These are phyloP conservation scores for Wickerhamiella domercqiae DNA, from an alignment of 805 yeast species.

Conservation along the genomic window DNA sequence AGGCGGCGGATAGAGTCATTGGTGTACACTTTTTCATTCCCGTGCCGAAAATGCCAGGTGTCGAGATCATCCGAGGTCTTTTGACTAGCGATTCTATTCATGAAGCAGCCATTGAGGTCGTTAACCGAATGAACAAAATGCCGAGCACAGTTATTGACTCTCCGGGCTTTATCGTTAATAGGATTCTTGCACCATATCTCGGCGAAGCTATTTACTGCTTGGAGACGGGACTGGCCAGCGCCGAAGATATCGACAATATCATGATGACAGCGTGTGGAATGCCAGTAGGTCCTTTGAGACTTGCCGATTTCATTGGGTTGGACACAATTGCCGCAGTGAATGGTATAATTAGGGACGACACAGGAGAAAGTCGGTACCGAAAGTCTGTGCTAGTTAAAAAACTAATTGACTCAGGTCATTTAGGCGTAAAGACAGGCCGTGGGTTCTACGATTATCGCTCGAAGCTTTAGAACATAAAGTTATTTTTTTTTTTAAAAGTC, in stretches of 20 bases:
- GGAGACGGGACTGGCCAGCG: constrained; percentile 28
- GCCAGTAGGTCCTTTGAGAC: constrained; percentile 32
- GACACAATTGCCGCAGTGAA: constrained; percentile 30
- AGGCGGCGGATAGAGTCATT: constrained; percentile 28
- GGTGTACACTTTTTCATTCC: constrained; percentile 33
- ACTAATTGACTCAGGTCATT: constrained; percentile 30
- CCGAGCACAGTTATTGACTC: constrained; percentile 26
- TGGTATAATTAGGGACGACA: constrained; percentile 27
- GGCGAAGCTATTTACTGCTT: constrained; percentile 29
- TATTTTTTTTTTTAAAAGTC: too few relatives aligned
- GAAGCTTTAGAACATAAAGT: neutral
- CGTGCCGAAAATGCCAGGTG: constrained; percentile 32
- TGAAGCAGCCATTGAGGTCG: constrained; percentile 21
- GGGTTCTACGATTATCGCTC: constrained; percentile 28
- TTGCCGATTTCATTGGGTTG: constrained; percentile 31
- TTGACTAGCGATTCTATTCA: constrained; percentile 27
- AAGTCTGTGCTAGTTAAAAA: constrained; percentile 26
- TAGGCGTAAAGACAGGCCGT: constrained; percentile 27
- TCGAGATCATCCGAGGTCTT: constrained; percentile 28
- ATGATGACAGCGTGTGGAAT: constrained; percentile 33
- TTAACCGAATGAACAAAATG: constrained; percentile 24
- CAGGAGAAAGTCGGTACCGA: constrained; percentile 29
- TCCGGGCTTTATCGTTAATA: constrained; percentile 32
- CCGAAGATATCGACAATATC: constrained; percentile 30
- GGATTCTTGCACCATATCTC: constrained; percentile 30